phyloP scores from a whole-genome alignment of 441 rosid species.

The California macrophylla region DNA sequence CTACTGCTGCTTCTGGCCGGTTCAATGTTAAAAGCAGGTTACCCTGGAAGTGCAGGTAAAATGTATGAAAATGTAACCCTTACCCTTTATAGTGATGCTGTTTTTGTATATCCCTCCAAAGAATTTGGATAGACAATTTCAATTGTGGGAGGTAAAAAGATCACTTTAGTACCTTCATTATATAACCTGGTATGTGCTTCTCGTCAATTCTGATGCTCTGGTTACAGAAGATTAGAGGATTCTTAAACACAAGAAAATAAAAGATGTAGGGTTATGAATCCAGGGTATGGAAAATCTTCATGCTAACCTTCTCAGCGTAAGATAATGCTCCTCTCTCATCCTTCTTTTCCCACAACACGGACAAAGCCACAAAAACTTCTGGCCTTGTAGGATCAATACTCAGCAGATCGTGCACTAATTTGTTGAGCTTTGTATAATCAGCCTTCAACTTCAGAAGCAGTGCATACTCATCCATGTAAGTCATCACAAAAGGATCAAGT shows the following conservation, averaged over 20 bases:
- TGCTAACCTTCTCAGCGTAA: conserved; percentile 85
- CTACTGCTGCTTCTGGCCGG: conserved; percentile 78
- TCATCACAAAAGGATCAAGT: conserved; percentile 73
- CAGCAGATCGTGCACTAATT: conserved; percentile 81
- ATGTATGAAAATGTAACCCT: background rate
- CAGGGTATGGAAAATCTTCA: conserved; percentile 11
- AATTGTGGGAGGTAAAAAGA: conserved; percentile 9
- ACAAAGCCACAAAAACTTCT: conserved; percentile 79
- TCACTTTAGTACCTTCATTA: conserved; percentile 65
- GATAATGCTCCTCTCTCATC: conserved; percentile 75
- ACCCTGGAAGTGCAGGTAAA: conserved; percentile 41
- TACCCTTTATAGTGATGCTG: background rate
- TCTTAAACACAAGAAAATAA: background rate
- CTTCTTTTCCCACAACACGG: conserved; percentile 77
- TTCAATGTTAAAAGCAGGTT: conserved; percentile 65
- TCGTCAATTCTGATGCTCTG: conserved; percentile 90
- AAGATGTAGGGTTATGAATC: background rate
- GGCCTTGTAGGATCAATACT: conserved; percentile 76
- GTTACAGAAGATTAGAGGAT: conserved; percentile 18
- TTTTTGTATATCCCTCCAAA: background rate
- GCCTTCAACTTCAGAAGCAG: conserved; percentile 80
- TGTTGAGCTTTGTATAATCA: conserved; percentile 68
- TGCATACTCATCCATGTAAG: conserved; percentile 95
- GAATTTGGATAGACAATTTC: conserved; percentile 5
- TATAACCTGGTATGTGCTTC: conserved; percentile 78